Conservation (phyloP, 129 eudicot species). For the Erigeron canadensis region DNA sequence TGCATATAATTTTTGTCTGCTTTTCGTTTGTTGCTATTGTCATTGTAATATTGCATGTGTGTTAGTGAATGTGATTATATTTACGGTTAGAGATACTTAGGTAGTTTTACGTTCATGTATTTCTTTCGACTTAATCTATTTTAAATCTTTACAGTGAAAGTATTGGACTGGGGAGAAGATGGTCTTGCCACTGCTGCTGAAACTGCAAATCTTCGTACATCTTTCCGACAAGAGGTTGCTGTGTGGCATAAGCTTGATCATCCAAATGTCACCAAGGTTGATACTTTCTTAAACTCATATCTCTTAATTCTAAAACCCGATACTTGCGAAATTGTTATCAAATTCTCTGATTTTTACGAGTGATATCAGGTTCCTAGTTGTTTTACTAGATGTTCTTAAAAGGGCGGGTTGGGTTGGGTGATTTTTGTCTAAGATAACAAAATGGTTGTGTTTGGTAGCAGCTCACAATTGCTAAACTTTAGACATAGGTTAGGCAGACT, state of each 20-base stretch:
- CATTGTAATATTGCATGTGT: not conserved
- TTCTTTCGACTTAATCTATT: conserved; percentile 9
- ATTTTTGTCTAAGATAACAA: not conserved
- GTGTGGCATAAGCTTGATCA: conserved; percentile 98
- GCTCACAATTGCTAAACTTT: not conserved
- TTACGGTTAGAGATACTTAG: not conserved
- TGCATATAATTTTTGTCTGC: not conserved
- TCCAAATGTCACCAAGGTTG: conserved; percentile 94
- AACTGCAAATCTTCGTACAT: conserved; percentile 69
- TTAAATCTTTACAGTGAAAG: conserved; percentile 56
- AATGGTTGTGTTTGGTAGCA: not conserved
- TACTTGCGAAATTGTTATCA: not conserved
- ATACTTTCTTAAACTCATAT: not conserved
- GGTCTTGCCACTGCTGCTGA: conserved; percentile 83
- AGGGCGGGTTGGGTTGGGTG: not conserved
- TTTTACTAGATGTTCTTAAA: not conserved
- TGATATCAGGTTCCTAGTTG: not conserved
- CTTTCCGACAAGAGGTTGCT: conserved; percentile 85
- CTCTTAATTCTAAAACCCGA: not conserved
- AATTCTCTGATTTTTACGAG: not conserved
- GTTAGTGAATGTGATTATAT: not conserved
- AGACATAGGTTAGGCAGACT: not conserved
- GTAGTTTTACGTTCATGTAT: conserved; percentile 4
- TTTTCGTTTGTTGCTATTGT: not conserved
- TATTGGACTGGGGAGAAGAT: conserved; percentile 95